Conservation (phyloP, 1,284 basidiomycete genomes). For the Austroboletus novae-zelandiae region DNA sequence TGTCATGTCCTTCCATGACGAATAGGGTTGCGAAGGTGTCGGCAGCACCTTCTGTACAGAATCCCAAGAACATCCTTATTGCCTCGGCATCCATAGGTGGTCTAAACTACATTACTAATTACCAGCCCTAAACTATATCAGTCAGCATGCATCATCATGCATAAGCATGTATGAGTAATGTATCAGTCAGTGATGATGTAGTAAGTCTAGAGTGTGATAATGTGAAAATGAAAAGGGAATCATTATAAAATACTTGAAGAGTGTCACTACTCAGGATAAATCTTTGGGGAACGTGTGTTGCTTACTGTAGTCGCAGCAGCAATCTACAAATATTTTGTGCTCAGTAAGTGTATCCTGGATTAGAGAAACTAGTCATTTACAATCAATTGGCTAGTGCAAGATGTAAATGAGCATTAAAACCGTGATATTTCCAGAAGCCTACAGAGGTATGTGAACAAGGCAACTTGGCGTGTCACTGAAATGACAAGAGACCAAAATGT, state of each 20-base stretch:
- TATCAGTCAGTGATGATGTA: no score
- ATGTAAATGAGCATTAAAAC: conserved; percentile 1
- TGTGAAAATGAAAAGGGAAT: no score
- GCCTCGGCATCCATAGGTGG: no score
- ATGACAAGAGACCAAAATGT: conserved; percentile 11
- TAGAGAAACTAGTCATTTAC: conserved; percentile 2
- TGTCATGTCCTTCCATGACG: no score
- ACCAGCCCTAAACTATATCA: no score
- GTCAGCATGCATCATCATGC: no score
- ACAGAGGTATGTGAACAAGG: conserved; percentile 7
- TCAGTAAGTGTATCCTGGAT: neutral
- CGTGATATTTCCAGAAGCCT: neutral
- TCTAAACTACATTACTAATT: no score
- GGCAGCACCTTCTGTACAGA: no score
- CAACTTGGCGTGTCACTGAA: neutral
- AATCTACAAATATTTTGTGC: neutral
- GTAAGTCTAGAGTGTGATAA: no score
- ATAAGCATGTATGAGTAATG: no score
- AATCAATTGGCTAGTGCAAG: neutral
- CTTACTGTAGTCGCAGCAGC: conserved; percentile 4
- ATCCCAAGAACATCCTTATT: no score
- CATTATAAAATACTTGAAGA: conserved; percentile 17
- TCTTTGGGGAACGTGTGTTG: neutral
- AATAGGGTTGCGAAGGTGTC: no score
- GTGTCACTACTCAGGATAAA: neutral